Evolutionary conservation across 176 grass and related monocot genomes (phyloP).

Genomic region (Lolium multiflorum): DNA sequence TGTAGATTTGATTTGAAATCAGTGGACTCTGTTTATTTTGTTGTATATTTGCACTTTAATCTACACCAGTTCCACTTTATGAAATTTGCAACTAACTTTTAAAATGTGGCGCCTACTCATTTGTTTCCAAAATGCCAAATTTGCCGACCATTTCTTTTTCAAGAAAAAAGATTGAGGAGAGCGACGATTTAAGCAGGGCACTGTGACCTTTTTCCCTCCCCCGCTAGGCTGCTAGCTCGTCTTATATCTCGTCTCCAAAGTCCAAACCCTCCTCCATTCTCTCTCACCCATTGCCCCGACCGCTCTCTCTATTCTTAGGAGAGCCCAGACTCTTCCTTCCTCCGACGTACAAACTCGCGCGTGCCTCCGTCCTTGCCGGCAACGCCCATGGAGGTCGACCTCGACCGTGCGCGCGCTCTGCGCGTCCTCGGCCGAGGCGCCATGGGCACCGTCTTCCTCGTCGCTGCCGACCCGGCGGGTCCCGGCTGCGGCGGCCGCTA

Average conservation of each 20-base stretch:
- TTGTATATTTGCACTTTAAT: too few species aligned
- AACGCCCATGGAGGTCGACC: constrained; percentile 81
- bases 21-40: too few species aligned
- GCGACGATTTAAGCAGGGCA: background rate
- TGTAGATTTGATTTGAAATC: too few species aligned
- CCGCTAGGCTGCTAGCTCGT: background rate
- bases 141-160: too few species aligned
- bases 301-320: constrained; percentile 52
- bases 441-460: constrained; percentile 97
- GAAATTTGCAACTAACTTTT: too few species aligned
- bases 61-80: too few species aligned
- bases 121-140: too few species aligned
- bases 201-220: background rate
- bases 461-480: constrained; percentile 31
- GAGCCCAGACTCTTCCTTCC: background rate
- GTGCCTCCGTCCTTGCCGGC: constrained; percentile 10
- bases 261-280: constrained; percentile 58
- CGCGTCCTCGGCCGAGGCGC: constrained; percentile 91
- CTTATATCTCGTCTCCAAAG: constrained; percentile 53
- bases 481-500: constrained; percentile 49
- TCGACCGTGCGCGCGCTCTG: constrained; percentile 74
- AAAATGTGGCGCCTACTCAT: too few species aligned
- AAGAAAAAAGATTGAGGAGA: background rate
- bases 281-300: background rate
- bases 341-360: constrained; percentile 33